These are phyloP conservation scores for Eucalyptus decipiens DNA, from an alignment of 345 rosid genomes.

Conservation along the genomic window DNA sequence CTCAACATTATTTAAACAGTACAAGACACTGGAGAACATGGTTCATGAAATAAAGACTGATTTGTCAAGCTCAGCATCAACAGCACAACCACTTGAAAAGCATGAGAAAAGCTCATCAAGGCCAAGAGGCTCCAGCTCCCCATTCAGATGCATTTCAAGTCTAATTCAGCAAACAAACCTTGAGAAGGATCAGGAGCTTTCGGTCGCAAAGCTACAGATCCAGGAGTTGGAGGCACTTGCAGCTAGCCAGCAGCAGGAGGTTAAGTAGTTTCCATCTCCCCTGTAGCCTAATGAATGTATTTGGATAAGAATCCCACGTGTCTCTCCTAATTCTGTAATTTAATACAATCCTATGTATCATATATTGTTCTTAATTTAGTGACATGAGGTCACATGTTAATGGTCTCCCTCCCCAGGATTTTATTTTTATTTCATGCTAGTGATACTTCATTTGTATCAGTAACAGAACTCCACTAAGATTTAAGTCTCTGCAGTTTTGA, in stretches of 20 bases:
- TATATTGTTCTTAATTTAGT: not conserved
- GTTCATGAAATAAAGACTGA: conserved; percentile 47
- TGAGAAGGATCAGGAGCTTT: conserved; percentile 79
- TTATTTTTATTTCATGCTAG: not conserved
- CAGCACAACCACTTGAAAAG: conserved; percentile 22
- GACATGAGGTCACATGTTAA: not conserved
- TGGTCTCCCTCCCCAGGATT: not conserved
- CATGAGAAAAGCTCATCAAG: conserved; percentile 41
- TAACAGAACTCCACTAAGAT: not conserved
- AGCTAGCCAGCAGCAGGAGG: conserved; percentile 73
- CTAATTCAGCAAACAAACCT: conserved; percentile 77
- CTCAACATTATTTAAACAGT: conserved; percentile 28
- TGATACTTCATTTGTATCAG: not conserved
- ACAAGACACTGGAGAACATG: conserved; percentile 72
- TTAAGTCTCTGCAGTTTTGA: not conserved
- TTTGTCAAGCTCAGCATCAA: conserved; percentile 28
- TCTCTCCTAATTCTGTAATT: not conserved
- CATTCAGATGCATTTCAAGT: conserved; percentile 83
- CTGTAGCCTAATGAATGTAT: not conserved
- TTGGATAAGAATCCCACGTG: not conserved
- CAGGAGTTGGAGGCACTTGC: conserved; percentile 61
- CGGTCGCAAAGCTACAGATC: conserved; percentile 45
- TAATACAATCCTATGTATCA: not conserved
- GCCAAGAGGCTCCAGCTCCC: conserved; percentile 87
- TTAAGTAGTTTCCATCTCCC: not conserved